Percentiles rank a stretch among this genome's conserved stretches.
Conservation (phyloP, 2,329 filamentous ascomycete species). For the Nothomitra cinnamomea region DNA sequence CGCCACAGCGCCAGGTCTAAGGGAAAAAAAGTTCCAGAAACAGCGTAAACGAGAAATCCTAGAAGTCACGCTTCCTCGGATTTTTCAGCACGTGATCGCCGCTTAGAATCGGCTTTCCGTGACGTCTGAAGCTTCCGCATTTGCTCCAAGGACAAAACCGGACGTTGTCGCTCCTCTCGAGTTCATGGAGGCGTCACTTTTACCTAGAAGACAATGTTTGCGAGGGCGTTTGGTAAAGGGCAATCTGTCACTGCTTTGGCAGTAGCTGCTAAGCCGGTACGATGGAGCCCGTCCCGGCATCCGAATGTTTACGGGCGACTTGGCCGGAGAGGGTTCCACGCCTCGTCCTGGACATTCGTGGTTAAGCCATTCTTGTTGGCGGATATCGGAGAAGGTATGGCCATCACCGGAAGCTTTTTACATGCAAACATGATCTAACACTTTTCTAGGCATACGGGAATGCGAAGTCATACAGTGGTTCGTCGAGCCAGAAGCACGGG, state of each 20-base stretch:
- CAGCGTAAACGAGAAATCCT: too few species aligned
- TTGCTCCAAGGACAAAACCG: too few species aligned
- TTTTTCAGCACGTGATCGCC: too few species aligned
- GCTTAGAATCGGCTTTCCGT: too few species aligned
- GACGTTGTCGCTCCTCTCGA: too few species aligned
- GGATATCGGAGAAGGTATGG: constrained; percentile 68
- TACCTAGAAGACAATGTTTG: neutral
- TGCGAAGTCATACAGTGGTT: constrained; percentile 99
- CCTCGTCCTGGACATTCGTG: constrained; percentile 21
- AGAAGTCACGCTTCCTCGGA: too few species aligned
- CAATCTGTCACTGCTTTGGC: neutral
- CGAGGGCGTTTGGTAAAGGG: neutral
- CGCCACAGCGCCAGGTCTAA: too few species aligned
- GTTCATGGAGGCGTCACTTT: too few species aligned
- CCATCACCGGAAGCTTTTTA: neutral
- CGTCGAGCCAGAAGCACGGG: constrained; percentile 82
- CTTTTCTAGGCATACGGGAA: constrained; percentile 67
- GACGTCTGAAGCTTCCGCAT: too few species aligned
- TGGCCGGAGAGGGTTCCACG: constrained; percentile 16
- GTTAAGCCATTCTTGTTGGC: constrained; percentile 70
- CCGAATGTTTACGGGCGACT: neutral
- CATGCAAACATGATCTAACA: neutral
- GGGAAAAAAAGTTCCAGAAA: too few species aligned
- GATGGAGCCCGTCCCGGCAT: neutral
- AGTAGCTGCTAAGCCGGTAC: neutral